Conservation (phyloP, 495 filamentous ascomycete species). For the Amphirosellinia nigrospora region DNA sequence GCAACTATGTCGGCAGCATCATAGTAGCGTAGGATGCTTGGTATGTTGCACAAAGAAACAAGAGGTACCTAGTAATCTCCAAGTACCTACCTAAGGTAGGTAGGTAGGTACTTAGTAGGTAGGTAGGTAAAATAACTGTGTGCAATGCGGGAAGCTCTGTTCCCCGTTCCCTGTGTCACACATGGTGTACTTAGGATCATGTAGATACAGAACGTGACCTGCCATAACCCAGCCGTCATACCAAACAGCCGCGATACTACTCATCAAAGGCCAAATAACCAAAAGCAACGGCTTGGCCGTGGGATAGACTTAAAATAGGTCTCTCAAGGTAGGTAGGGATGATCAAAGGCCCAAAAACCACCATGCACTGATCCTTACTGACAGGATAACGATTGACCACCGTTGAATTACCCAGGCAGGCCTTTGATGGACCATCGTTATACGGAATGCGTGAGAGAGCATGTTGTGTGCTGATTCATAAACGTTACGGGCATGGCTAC, state of each 20-base stretch:
- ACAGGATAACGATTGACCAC: not conserved
- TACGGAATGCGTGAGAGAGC: not conserved
- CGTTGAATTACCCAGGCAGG: too few species aligned
- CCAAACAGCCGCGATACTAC: not conserved
- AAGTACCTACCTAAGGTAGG: too few species aligned
- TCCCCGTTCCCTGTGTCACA: not conserved
- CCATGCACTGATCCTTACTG: too few species aligned
- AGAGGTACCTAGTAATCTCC: not conserved
- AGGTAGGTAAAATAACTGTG: not conserved
- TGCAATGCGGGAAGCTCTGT: not conserved
- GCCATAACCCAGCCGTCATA: not conserved
- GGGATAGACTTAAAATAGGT: not conserved
- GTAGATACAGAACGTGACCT: not conserved
- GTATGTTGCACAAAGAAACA: not conserved
- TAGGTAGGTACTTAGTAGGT: too few species aligned
- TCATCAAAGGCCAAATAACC: not conserved
- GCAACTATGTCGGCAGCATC: not conserved
- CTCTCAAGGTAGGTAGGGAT: not conserved
- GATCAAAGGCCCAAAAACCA: not conserved
- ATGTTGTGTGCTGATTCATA: not conserved
- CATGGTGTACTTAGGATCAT: not conserved
- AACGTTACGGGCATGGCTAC: not conserved
- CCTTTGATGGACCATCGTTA: not conserved
- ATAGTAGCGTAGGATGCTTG: not conserved
- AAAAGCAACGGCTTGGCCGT: not conserved